Evolutionary conservation across 805 yeast species (phyloP), one percentile per base, ranked within the genome.

Genomic region (Hermanozyma aechmeae): DNA sequence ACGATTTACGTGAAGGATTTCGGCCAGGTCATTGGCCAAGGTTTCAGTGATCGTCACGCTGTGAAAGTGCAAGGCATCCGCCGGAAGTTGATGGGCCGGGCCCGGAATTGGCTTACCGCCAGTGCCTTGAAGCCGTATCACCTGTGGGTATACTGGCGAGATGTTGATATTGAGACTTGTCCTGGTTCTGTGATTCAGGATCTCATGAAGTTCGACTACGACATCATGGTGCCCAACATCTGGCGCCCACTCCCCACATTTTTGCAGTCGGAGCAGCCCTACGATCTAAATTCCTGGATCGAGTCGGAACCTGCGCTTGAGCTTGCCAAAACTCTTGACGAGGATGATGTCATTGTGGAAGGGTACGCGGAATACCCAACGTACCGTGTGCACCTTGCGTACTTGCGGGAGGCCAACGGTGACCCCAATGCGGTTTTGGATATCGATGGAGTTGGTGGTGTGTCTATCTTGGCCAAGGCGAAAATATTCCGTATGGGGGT

Each of bases 181-280:
- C 87, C 89, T 0, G 85, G 84, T 5, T 65, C 77, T 24, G 78
- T 82, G 27, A 71, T 82, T 36, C 76, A 82, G 52, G 77, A 71
- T 45, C 60, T 82, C 56, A 81, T 82, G 89, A 66, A 69, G 38
- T 61, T 55, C 31, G 69, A 71, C 39, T 77, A 66, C 47, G 94
- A 82, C 46, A 80, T 82, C 11, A 65, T 82, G 51, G 77, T 79
- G 23, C 94, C 85, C 16, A 85, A 92, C 48, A 96, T 92, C 19
- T 92, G 98, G 98, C 70, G 98, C 44, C 98, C 97, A 2, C 65
- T 92, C 37, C 98, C 98, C 3, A 79, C 77, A 26, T 92, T 87
- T 57, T 69, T 92, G 38, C 93, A 92, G 13, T 73, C 74, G 39
- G 93, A 83, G 50, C 98, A 92, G 56, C 86, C 97, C 1, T 92